A percentile compares a stretch with the other conserved stretches of the same genome.
phyloP scores from a whole-genome alignment of 257 asterid genomes.

The Nicotiana sylvestris region DNA sequence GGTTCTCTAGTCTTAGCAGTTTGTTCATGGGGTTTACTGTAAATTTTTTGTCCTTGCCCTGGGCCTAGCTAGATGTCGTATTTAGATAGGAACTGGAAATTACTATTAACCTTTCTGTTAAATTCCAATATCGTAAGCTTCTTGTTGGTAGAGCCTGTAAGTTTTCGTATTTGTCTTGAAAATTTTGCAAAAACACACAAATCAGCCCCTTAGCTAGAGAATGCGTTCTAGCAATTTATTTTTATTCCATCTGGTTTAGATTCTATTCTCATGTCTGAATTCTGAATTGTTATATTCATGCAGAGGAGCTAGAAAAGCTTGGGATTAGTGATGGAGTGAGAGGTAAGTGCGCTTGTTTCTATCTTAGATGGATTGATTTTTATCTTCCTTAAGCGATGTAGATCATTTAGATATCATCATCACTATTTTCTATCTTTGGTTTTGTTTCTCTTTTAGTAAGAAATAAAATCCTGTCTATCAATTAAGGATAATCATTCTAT shows the following conservation, averaged over 20 bases:
- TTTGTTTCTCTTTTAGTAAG: background rate
- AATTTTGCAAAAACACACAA: background rate
- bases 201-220: background rate
- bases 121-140: background rate
- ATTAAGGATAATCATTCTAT: background rate
- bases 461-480: background rate
- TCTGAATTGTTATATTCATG: slow-evolving; percentile 32
- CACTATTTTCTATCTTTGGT: background rate
- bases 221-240: background rate
- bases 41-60: background rate
- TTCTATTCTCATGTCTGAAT: slow-evolving; percentile 13
- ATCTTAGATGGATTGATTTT: background rate
- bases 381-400: background rate
- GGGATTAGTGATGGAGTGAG: slow-evolving; percentile 65
- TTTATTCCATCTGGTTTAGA: slow-evolving; percentile 8
- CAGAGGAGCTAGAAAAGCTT: slow-evolving; percentile 78
- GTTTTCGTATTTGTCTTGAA: background rate
- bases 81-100: slow-evolving; percentile 3
- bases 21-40: background rate
- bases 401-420: slow-evolving; percentile 7
- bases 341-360: slow-evolving; percentile 46
- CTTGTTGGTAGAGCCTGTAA: background rate
- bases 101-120: background rate
- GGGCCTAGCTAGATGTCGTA: background rate
- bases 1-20: background rate